Base-by-base conservation (phyloP, 768 basidiomycete genomes). In the Tylopilus sp. region DNA sequence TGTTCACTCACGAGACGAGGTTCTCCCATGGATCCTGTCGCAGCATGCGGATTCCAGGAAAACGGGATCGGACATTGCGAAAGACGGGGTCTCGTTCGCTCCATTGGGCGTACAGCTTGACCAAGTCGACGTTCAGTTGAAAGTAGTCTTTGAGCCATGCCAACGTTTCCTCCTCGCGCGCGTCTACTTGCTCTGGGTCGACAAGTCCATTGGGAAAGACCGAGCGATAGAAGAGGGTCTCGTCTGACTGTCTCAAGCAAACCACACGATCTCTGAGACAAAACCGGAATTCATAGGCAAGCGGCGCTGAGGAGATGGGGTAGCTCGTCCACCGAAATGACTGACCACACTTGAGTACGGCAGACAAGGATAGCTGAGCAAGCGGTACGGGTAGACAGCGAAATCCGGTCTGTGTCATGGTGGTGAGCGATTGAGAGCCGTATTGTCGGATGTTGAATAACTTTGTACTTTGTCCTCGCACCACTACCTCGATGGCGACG, bases 11-110 rank as follows among this genome's bases (percentile, higher is more conserved):
- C 94, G 91, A 93, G 40, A 98, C 72, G 25, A 98, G 79, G 61
- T 90, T 95, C 71, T 98, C 95, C 86, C 92, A 98, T 57, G 92
- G 91, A 64, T 95, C 93, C 70, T 98, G 95, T 61, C 90, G 77
- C 36, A 98, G 69, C 52, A 98, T 85, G 48, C 95, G 72, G 40
- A 95, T 89, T 8, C 97, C 97, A 50, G 78, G 68, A 56, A 94
- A 89, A 18, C 86, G 77, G 20, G 78, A 71, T 53, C 76, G 76
- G 31, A 86, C 68, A 33, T 69, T 74, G 21, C 79, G 73, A 65
- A 98, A 97, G 48, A 94, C 82, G 26, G 78, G 72, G 62, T 99
- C 97, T 41, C 76, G 72, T 17, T 61, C 58, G 28, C 80, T 73
- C 95, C 95, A 99, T 54, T 84, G 71, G 18, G 74, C 70, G 64